phyloP scores from a whole-genome alignment of 2,329 filamentous ascomycete genomes.

The Nemania abortiva region DNA sequence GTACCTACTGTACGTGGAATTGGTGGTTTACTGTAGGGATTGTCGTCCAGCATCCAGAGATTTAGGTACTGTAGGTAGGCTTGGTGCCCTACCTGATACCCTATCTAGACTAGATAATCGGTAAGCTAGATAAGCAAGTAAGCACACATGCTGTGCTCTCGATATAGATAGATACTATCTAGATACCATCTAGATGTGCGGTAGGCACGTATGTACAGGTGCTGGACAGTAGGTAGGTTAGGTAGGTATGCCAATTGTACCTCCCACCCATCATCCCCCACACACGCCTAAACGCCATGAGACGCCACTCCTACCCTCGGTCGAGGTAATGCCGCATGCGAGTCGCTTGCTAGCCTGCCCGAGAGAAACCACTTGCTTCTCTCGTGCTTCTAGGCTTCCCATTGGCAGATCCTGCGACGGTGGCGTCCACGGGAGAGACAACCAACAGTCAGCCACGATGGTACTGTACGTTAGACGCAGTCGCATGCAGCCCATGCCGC shows the following conservation, averaged over 20 bases:
- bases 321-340: slow-evolving; percentile 25
- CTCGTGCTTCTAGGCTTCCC: slow-evolving; percentile 14
- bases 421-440: slow-evolving; percentile 36
- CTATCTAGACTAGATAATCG: too few species aligned
- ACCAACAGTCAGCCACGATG: slow-evolving; percentile 32
- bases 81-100: background rate
- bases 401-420: slow-evolving; percentile 34
- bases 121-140: too few species aligned
- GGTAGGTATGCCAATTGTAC: background rate
- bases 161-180: too few species aligned
- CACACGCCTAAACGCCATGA: slow-evolving; percentile 26
- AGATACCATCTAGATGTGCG: too few species aligned
- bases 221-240: background rate
- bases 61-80: background rate
- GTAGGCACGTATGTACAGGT: background rate
- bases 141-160: too few species aligned
- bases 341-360: slow-evolving; percentile 9
- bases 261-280: slow-evolving; percentile 3
- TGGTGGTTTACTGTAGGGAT: background rate
- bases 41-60: background rate
- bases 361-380: slow-evolving; percentile 20
- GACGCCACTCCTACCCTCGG: slow-evolving; percentile 28
- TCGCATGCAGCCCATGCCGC: slow-evolving; percentile 32
- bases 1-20: background rate
- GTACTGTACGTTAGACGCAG: slow-evolving; percentile 19